These are phyloP conservation scores for Aspergillus hortae DNA, from an alignment of 2,329 filamentous ascomycete genomes.

Conservation along the genomic window DNA sequence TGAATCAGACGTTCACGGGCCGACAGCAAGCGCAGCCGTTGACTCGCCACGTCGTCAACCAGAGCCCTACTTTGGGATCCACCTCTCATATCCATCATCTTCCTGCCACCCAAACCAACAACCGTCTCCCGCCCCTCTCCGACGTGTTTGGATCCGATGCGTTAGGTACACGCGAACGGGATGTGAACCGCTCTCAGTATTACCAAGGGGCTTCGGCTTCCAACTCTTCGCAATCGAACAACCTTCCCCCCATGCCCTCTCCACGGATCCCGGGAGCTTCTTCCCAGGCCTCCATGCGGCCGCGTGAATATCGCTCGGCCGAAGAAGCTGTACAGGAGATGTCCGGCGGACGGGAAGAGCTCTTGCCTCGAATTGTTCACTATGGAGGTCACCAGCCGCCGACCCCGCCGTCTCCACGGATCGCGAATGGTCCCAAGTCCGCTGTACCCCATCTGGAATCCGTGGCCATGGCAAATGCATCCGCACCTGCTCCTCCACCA, in stretches of 20 bases:
- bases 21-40: slow-evolving; percentile 74
- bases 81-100: slow-evolving; percentile 89
- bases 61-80: slow-evolving; percentile 75
- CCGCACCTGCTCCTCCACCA: slow-evolving; percentile 48
- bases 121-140: slow-evolving; percentile 86
- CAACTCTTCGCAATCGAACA: slow-evolving; percentile 61
- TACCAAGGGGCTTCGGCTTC: slow-evolving; percentile 59
- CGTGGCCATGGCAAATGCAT: slow-evolving; percentile 65
- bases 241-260: slow-evolving; percentile 69
- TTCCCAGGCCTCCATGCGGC: slow-evolving; percentile 56
- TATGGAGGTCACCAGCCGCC: slow-evolving; percentile 93
- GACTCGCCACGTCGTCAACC: slow-evolving; percentile 74
- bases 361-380: slow-evolving; percentile 89
- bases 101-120: slow-evolving; percentile 82
- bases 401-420: slow-evolving; percentile 72
- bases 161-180: slow-evolving; percentile 48
- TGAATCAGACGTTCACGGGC: slow-evolving; percentile 93
- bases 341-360: slow-evolving; percentile 84
- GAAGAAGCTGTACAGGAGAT: slow-evolving; percentile 92
- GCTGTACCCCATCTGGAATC: slow-evolving; percentile 33
- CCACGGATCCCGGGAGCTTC: slow-evolving; percentile 63
- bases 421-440: slow-evolving; percentile 27
- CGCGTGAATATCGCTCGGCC: slow-evolving; percentile 88
- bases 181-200: slow-evolving; percentile 29
- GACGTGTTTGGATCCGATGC: slow-evolving; percentile 85